Evolutionary conservation across 2,329 filamentous ascomycete species (phyloP), one percentile per base, ranked within the genome.

Genomic region (Mycosphaerella arachidis): DNA sequence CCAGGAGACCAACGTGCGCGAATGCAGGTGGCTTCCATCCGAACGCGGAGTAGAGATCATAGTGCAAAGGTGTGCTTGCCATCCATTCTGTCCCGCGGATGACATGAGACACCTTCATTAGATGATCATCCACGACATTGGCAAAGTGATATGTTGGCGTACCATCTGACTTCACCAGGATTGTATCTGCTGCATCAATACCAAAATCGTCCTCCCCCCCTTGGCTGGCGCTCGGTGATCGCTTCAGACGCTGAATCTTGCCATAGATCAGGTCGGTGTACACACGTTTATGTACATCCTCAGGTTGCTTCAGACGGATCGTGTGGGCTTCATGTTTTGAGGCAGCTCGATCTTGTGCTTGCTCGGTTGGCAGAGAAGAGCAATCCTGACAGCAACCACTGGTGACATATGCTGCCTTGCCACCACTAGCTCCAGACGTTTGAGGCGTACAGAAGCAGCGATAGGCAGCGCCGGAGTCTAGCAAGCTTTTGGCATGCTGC

Each of bases 61-160:
- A 78, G 71, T 90, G 87, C 71, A 89, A 90, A 0, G 92, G 92
- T 0, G 94, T 97, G 0, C 92, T 96, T 35, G 93, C 86, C 77
- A 99, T 89, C 94, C 94, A 99, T 83, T 99, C 94, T 82, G 89
- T 88, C 56, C 93, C 94, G 46, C 94, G 87, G 60, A 99, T 90
- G 13, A 99, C 94, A 74, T 97, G 93, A 0, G 92, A 97, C 66
- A 99, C 95, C 61, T 90, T 79, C 94, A 99, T 99, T 61, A 89
- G 80, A 73, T 97, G 91, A 71, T 99, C 94, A 71, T 99, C 94
- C 4, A 99, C 88, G 8, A 99, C 93, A 71, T 97, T 99, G 4
- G 94, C 94, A 62, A 99, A 87, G 74, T 99, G 94, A 71, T 99
- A 99, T 0, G 95, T 99, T 0, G 94, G 94, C 65, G 89, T 89